Evolutionary conservation across 805 yeast species (phyloP).

Genomic region (Sungouiella blattae): DNA sequence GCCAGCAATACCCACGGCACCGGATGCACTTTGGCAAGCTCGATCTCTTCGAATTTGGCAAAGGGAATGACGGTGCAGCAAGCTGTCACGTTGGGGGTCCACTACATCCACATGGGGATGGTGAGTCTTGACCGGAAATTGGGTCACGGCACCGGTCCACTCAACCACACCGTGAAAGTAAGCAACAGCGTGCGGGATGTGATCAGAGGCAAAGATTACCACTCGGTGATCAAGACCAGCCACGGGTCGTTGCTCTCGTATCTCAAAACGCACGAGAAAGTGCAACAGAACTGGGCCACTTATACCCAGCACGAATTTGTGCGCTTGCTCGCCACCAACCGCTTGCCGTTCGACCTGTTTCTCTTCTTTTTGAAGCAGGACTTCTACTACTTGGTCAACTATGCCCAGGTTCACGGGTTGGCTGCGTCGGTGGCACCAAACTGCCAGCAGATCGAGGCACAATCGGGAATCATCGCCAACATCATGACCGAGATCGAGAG

Average conservation of each 20-base stretch:
- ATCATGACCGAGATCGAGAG: slow-evolving; percentile 53
- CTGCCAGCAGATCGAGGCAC: slow-evolving; percentile 46
- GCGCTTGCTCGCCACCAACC: slow-evolving; percentile 46
- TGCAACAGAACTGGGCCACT: slow-evolving; percentile 51
- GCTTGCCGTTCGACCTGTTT: slow-evolving; percentile 49
- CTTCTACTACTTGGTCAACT: slow-evolving; percentile 64
- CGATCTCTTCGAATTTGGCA: slow-evolving; percentile 76
- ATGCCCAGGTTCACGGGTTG: slow-evolving; percentile 61
- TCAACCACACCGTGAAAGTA: slow-evolving; percentile 55
- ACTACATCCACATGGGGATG: slow-evolving; percentile 67
- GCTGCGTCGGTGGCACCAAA: slow-evolving; percentile 63
- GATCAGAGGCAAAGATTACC: slow-evolving; percentile 4
- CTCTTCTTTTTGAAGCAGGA: slow-evolving; percentile 59
- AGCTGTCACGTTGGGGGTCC: slow-evolving; percentile 56
- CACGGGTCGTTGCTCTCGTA: slow-evolving; percentile 37
- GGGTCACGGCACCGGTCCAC: slow-evolving; percentile 66
- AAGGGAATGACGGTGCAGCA: slow-evolving; percentile 42
- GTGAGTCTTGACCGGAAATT: slow-evolving; percentile 38
- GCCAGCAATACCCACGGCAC: slow-evolving; percentile 78
- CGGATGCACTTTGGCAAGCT: slow-evolving; percentile 82
- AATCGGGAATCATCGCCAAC: slow-evolving; percentile 47
- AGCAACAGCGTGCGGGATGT: slow-evolving; percentile 7
- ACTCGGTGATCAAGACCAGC: neutral
- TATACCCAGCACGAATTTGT: slow-evolving; percentile 66
- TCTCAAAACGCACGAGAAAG: slow-evolving; percentile 53